These are phyloP conservation scores for Withania somnifera DNA, from an alignment of 305 asterid species.

Conservation along the genomic window DNA sequence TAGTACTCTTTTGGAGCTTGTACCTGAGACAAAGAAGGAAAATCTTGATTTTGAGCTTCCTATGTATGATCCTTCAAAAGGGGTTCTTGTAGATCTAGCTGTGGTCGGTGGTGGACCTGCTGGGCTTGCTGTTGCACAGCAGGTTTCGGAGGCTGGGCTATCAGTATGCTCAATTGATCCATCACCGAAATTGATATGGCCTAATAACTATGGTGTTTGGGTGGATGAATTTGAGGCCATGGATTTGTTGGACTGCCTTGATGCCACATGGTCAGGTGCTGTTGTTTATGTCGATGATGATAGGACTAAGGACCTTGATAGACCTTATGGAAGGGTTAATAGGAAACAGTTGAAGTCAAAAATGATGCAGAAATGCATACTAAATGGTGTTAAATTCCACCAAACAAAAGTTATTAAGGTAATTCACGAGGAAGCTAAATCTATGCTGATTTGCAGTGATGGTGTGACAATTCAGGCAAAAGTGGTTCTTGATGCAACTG, in stretches of 20 bases:
- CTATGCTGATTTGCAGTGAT: slow-evolving; percentile 69
- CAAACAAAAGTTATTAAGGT: slow-evolving; percentile 88
- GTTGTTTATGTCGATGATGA: slow-evolving; percentile 53
- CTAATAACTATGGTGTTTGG: slow-evolving; percentile 97
- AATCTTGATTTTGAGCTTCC: slow-evolving; percentile 94
- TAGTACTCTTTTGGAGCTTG: slow-evolving; percentile 74
- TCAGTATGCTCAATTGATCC: slow-evolving; percentile 92
- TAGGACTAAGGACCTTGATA: slow-evolving; percentile 50
- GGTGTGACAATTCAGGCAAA: slow-evolving; percentile 83
- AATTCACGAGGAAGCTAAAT: slow-evolving; percentile 74
- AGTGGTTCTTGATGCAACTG: slow-evolving; percentile 97
- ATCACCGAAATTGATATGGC: slow-evolving; percentile 85
- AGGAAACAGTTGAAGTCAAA: slow-evolving; percentile 78
- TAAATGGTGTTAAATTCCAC: slow-evolving; percentile 86
- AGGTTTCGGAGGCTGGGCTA: slow-evolving; percentile 90
- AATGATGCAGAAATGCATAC: slow-evolving; percentile 91
- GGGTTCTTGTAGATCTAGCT: slow-evolving; percentile 66
- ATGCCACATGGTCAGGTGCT: slow-evolving; percentile 91
- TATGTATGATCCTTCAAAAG: slow-evolving; percentile 59
- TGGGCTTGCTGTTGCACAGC: slow-evolving; percentile 96
- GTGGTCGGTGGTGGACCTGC: slow-evolving; percentile 99
- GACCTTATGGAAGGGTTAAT: slow-evolving; percentile 91
- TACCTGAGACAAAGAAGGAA: slow-evolving; percentile 85
- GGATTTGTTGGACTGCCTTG: slow-evolving; percentile 93
- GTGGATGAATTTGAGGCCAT: slow-evolving; percentile 98